phyloP scores from a whole-genome alignment of 2,329 filamentous ascomycete genomes.

The Orbilia javanica region DNA sequence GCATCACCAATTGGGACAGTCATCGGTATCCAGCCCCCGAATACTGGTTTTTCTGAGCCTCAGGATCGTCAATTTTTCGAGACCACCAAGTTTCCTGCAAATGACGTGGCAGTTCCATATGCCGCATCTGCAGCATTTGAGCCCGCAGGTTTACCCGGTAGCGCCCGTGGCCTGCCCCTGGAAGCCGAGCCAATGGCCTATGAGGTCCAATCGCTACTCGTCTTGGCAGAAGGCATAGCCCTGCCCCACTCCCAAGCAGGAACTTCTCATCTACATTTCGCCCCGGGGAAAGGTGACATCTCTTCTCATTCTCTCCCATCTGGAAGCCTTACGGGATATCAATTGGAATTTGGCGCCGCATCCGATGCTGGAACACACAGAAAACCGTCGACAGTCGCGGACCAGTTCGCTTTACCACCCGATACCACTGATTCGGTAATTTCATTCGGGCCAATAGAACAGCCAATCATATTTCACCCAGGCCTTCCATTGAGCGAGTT shows the following conservation, averaged over 20 bases:
- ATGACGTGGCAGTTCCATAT: slow-evolving; percentile 24
- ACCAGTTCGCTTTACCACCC: slow-evolving; percentile 21
- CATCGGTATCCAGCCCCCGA: background rate
- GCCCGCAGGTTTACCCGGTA: slow-evolving; percentile 24
- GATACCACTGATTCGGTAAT: slow-evolving; percentile 5
- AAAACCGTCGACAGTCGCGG: background rate
- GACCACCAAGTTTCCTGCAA: slow-evolving; percentile 2
- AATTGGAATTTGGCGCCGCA: background rate
- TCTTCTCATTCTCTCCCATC: slow-evolving; percentile 19
- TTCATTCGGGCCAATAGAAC: background rate
- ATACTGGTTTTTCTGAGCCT: background rate
- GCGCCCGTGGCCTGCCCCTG: slow-evolving; percentile 24
- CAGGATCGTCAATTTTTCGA: background rate
- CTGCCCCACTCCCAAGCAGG: slow-evolving; percentile 33
- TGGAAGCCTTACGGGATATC: slow-evolving; percentile 12
- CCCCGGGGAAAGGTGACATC: slow-evolving; percentile 2
- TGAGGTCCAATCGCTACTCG: background rate
- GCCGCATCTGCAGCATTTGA: slow-evolving; percentile 17
- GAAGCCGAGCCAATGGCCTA: background rate
- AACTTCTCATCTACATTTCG: slow-evolving; percentile 18
- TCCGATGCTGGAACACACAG: background rate
- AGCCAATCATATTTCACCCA: background rate
- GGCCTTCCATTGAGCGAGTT: slow-evolving; percentile 40
- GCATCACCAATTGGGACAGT: background rate
- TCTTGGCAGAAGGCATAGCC: slow-evolving; percentile 3